These are phyloP conservation scores for Pachysandra terminalis DNA, from an alignment of 164 flowering plant species.

Conservation along the genomic window DNA sequence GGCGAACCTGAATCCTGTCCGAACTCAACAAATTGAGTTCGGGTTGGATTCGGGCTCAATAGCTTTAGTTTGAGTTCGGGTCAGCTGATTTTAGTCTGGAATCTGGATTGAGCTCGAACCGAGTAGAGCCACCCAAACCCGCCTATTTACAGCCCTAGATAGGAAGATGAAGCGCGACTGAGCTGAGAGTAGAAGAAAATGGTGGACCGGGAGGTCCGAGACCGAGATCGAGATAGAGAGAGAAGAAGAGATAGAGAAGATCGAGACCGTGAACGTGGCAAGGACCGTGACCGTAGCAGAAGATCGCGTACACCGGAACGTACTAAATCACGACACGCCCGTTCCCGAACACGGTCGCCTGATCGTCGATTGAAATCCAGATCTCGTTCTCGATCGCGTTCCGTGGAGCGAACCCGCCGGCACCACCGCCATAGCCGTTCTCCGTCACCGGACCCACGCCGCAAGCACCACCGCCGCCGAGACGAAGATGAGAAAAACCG, in stretches of 20 bases:
- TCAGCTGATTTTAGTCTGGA: no score
- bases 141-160: no score
- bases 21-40: no score
- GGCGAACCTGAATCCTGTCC: no score
- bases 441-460: slow-evolving; percentile 44
- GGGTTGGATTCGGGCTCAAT: no score
- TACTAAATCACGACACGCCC: slow-evolving; percentile 35
- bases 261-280: slow-evolving; percentile 30
- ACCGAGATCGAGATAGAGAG: slow-evolving; percentile 21
- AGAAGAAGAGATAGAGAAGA: slow-evolving; percentile 25
- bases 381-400: slow-evolving; percentile 43
- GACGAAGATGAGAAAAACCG: slow-evolving; percentile 31
- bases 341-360: slow-evolving; percentile 34
- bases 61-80: no score
- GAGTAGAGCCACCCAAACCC: no score
- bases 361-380: slow-evolving; percentile 31
- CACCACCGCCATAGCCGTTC: slow-evolving; percentile 34
- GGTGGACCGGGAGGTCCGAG: slow-evolving; percentile 15
- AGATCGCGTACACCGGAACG: slow-evolving; percentile 59
- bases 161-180: no score
- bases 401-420: slow-evolving; percentile 41
- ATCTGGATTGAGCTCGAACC: no score
- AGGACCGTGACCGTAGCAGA: slow-evolving; percentile 38
- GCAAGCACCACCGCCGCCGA: slow-evolving; percentile 28
- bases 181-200: not conserved